Evolutionary conservation across 1,284 basidiomycete species (phyloP).

Genomic region (Fomitopsis schrenkii): DNA sequence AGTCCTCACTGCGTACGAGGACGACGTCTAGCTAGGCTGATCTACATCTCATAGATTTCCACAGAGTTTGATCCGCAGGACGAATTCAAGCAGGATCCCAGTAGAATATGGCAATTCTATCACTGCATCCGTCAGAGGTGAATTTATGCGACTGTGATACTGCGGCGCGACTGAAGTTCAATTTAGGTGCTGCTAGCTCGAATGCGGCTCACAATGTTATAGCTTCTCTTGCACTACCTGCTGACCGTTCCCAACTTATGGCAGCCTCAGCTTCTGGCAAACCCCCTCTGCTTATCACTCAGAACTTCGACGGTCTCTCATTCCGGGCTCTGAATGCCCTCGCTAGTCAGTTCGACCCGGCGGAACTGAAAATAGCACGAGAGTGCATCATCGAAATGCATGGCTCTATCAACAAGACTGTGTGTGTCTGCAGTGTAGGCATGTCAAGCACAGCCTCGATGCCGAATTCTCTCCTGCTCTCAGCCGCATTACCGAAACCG

Average conservation of each 20-base stretch:
- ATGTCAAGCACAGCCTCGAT: background rate
- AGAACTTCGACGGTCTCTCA: background rate
- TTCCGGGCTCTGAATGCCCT: background rate
- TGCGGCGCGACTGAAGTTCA: background rate
- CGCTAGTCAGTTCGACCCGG: background rate
- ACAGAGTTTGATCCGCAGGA: background rate
- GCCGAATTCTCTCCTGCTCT: slow-evolving; percentile 17
- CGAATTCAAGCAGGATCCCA: background rate
- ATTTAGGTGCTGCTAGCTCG: background rate
- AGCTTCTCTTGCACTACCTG: background rate
- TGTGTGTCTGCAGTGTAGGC: background rate
- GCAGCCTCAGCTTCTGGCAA: background rate
- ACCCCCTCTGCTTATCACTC: background rate
- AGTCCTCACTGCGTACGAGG: background rate
- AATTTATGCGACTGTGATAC: background rate
- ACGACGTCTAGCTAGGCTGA: background rate
- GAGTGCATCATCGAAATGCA: background rate
- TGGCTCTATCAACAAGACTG: background rate
- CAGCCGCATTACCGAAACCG: slow-evolving; percentile 39
- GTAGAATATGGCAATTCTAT: background rate
- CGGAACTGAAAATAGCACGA: background rate
- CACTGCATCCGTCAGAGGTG: background rate
- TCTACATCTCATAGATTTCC: background rate
- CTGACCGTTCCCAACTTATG: background rate
- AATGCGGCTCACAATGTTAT: background rate